Percentiles rank a stretch among this genome's conserved stretches.
Evolutionary conservation across 352 stramenopile genomes (phyloP).

Genomic region (Phytophthora citricola): DNA sequence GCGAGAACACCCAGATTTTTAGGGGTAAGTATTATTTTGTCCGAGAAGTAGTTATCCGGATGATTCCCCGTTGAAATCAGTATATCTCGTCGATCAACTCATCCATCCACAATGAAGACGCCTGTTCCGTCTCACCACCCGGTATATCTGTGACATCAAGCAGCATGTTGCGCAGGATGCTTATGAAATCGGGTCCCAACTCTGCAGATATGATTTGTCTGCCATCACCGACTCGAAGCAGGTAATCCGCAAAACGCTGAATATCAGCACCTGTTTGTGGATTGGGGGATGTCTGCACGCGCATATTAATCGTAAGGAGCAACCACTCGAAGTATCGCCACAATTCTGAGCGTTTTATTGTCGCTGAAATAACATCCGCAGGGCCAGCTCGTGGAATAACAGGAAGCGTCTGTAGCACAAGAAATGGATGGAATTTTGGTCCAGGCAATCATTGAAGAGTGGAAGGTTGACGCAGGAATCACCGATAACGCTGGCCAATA

Average conservation of each 20-base stretch:
- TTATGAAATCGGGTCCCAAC: not conserved
- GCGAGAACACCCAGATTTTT: no score
- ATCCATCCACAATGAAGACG: no score
- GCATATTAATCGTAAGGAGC: not conserved
- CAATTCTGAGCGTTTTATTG: not conserved
- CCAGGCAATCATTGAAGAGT: no score
- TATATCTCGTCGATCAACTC: no score
- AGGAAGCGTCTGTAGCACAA: not conserved
- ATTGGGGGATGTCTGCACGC: not conserved
- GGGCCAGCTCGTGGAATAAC: slow-evolving; percentile 3
- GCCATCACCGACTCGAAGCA: not conserved
- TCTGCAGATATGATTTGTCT: not conserved
- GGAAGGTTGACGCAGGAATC: no score
- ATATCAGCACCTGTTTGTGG: not conserved
- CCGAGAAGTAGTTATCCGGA: no score
- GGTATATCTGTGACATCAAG: not conserved
- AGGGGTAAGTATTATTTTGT: no score
- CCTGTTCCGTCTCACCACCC: no score
- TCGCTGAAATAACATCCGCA: slow-evolving; percentile 1
- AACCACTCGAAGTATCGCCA: slow-evolving; percentile 3
- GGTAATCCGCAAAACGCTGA: not conserved
- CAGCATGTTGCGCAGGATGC: not conserved
- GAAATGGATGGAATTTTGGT: no score
- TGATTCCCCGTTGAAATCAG: no score
- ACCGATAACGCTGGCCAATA: no score